Percentiles rank a stretch among this genome's conserved stretches.
phyloP scores from a whole-genome alignment of 2,329 filamentous ascomycete genomes.

The Bipolaris victoriae region DNA sequence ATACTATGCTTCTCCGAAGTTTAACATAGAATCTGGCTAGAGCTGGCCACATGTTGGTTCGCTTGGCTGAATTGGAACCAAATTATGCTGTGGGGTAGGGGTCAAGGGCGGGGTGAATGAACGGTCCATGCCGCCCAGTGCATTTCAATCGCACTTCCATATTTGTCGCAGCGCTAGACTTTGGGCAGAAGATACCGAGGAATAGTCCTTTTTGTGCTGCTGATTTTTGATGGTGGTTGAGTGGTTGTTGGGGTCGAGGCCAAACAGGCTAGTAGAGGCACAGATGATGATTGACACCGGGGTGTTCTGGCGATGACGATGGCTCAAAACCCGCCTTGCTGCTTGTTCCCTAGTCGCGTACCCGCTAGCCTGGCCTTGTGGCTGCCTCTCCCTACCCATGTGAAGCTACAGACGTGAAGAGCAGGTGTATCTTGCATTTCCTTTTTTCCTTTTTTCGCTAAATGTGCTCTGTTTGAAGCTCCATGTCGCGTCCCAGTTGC shows the following conservation, averaged over 20 bases:
- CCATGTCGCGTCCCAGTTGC: conserved; percentile 15
- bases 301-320: conserved; percentile 28
- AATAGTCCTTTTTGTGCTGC: neutral
- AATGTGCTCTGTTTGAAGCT: conserved; percentile 26
- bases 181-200: too few relatives aligned
- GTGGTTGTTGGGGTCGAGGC: conserved; percentile 6
- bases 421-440: conserved; percentile 9
- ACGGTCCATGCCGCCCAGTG: neutral
- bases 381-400: conserved; percentile 26
- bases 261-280: conserved; percentile 10
- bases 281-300: conserved; percentile 33
- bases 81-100: conserved; percentile 4
- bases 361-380: conserved; percentile 18
- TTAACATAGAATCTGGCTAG: too few relatives aligned
- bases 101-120: neutral
- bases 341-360: conserved; percentile 23
- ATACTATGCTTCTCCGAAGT: too few relatives aligned
- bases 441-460: neutral
- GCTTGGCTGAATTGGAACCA: conserved; percentile 17
- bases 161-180: neutral
- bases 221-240: neutral
- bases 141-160: neutral
- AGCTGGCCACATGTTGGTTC: conserved; percentile 12
- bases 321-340: neutral
- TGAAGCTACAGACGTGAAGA: conserved; percentile 11